Evolutionary conservation across 179 eudicot species (phyloP), one percentile per base, ranked within the genome.

Genomic region (Spergularia azorica): DNA sequence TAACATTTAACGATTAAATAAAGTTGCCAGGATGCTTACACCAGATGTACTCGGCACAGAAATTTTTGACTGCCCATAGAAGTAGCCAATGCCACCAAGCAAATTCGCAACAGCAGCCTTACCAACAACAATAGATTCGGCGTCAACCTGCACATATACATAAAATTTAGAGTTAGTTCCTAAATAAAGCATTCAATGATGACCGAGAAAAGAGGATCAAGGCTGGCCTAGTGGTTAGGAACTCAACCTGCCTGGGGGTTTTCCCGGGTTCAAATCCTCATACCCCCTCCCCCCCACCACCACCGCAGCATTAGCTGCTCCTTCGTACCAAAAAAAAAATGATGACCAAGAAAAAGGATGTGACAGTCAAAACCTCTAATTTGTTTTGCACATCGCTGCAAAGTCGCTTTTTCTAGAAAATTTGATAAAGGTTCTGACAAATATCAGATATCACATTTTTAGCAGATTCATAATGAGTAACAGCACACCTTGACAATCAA

Each of bases 51-150:
- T 75, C 61, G 94, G 94, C 74, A 88, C 79, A 50, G 94, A 87
- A 76, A 96, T 96, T 83, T 86, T 96, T 82, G 98, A 96, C 79
- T 91, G 96, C 75, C 99, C 99, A 84, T 91, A 93, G 76, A 89
- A 96, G 88, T 96, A 96, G 75, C 99, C 99, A 81, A 94, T 91
- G 57, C 99, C 98, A 72, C 99, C 99, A 69, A 96, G 79, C 92
- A 94, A 72, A 86, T 90, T 96, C 18, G 88, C 90, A 77, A 94
- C 71, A 72, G 97, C 91, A 77, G 96, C 94, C 85, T 90, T 86
- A 71, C 94, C 93, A 75, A 89, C 89, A 58, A 83, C 76, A 59
- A 77, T 51, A 12, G 94, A 82, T 74, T 87, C 90, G 43, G 89
- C 58, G 73, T 86, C 90, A 78, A 88, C 86, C 99, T 95, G 94